phyloP scores from a whole-genome alignment of 2,329 filamentous ascomycete genomes.

The Parafenestella ontariensis region DNA sequence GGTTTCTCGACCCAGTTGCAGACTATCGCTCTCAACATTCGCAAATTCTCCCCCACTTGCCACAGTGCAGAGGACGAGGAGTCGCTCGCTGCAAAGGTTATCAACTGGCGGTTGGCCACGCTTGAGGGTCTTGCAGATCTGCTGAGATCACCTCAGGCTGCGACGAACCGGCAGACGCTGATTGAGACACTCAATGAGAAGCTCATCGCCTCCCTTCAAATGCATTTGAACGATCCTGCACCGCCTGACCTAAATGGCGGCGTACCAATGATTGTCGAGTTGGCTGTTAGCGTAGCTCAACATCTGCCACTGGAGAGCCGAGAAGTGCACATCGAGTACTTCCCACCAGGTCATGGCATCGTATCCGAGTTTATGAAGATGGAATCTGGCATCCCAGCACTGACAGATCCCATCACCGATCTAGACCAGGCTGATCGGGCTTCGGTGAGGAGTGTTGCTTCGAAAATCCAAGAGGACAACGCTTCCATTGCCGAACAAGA shows the following conservation, averaged over 20 bases:
- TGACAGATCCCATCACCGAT: conserved; percentile 52
- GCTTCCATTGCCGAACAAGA: conserved; percentile 40
- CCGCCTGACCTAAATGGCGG: conserved; percentile 85
- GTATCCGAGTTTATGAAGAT: conserved; percentile 82
- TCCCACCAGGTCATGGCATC: conserved; percentile 75
- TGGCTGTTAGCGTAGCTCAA: conserved; percentile 82
- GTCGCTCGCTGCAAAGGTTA: conserved; percentile 82
- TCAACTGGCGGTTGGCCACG: conserved; percentile 92
- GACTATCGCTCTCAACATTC: conserved; percentile 85
- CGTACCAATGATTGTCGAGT: conserved; percentile 89
- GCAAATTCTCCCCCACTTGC: conserved; percentile 74
- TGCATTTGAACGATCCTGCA: conserved; percentile 77
- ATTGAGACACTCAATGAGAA: conserved; percentile 67
- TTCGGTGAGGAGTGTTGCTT: conserved; percentile 43
- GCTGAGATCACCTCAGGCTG: conserved; percentile 70
- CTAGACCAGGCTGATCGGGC: conserved; percentile 53
- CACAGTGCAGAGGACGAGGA: conserved; percentile 87
- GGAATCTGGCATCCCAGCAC: conserved; percentile 64
- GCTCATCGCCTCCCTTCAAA: conserved; percentile 73
- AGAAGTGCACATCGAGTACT: conserved; percentile 88
- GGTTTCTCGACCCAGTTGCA: conserved; percentile 81
- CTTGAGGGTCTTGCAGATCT: conserved; percentile 83
- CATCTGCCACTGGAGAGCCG: conserved; percentile 91
- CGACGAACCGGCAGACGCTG: conserved; percentile 68
- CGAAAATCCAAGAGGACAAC: conserved; percentile 36